phyloP scores from a whole-genome alignment of 306 rosid genomes.

The Elaeagnus macrophylla region DNA sequence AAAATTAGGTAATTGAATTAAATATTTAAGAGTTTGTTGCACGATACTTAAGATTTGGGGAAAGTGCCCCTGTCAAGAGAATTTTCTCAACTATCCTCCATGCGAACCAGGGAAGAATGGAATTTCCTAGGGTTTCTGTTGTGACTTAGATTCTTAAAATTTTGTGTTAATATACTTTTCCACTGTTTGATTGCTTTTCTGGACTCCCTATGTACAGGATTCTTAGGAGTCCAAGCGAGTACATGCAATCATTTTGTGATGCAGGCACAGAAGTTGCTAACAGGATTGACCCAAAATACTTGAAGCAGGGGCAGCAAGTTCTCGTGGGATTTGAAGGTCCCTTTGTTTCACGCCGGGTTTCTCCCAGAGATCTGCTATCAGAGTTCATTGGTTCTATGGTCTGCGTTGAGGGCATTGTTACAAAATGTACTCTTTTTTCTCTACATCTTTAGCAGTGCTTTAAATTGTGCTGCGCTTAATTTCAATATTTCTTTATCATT shows the following conservation, averaged over 20 bases:
- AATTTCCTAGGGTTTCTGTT: background rate
- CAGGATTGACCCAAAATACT: slow-evolving; percentile 57
- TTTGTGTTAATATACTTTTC: background rate
- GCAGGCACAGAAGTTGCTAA: slow-evolving; percentile 86
- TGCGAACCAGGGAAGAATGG: too few relatives aligned
- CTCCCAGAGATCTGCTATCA: slow-evolving; percentile 84
- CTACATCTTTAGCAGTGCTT: background rate
- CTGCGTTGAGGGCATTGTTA: slow-evolving; percentile 86
- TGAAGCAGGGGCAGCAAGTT: slow-evolving; percentile 85
- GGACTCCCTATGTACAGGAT: slow-evolving; percentile 31
- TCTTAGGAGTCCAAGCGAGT: slow-evolving; percentile 80
- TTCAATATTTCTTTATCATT: background rate
- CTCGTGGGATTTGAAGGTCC: slow-evolving; percentile 88
- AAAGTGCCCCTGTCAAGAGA: too few relatives aligned
- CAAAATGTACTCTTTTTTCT: slow-evolving; percentile 53
- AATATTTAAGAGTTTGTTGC: too few relatives aligned
- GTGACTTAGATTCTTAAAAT: background rate
- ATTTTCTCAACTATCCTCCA: too few relatives aligned
- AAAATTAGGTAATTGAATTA: too few relatives aligned
- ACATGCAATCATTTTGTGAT: slow-evolving; percentile 71
- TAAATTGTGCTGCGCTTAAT: background rate
- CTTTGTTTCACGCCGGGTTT: slow-evolving; percentile 80
- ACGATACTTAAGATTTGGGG: too few relatives aligned
- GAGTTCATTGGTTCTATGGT: slow-evolving; percentile 93
- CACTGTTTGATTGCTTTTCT: background rate